Evolutionary conservation across 371 early-diverging fungal species (phyloP).

Genomic region (Apophysomyces trapeziformis): DNA sequence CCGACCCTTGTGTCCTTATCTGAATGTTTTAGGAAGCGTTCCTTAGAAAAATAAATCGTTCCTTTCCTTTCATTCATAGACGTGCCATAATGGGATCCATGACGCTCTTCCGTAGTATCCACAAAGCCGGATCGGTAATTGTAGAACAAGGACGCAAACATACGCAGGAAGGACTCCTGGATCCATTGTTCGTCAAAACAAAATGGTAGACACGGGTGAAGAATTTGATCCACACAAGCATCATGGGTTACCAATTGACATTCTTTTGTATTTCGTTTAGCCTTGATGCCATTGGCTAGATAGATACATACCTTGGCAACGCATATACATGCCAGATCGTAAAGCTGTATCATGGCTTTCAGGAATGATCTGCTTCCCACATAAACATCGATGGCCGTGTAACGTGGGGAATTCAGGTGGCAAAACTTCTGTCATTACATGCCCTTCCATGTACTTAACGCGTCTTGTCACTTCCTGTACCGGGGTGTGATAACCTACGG

Average conservation of each 20-base stretch:
- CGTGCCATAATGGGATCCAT: constrained; percentile 14
- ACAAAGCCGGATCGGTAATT: constrained; percentile 68
- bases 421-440: constrained; percentile 46
- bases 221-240: constrained; percentile 55
- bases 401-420: constrained; percentile 36
- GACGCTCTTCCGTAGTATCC: constrained; percentile 33
- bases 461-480: constrained; percentile 33
- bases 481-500: constrained; percentile 14
- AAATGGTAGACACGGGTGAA: constrained; percentile 62
- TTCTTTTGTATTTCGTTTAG: constrained; percentile 31
- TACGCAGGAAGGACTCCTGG: constrained; percentile 70
- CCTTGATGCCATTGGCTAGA: constrained; percentile 19
- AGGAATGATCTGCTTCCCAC: constrained; percentile 39
- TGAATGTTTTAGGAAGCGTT: constrained; percentile 61
- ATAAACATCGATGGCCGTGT: constrained; percentile 50
- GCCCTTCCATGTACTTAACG: constrained; percentile 49
- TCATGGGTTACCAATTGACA: constrained; percentile 66
- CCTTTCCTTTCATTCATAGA: constrained; percentile 25
- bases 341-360: constrained; percentile 16
- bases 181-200: constrained; percentile 77
- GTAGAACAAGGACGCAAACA: constrained; percentile 79
- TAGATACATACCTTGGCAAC: constrained; percentile 40
- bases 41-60: constrained; percentile 57
- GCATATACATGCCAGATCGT: constrained; percentile 39
- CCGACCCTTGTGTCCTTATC: constrained; percentile 75